These are phyloP conservation scores for Boletus fagicola DNA, from an alignment of 768 basidiomycete species.

Conservation along the genomic window DNA sequence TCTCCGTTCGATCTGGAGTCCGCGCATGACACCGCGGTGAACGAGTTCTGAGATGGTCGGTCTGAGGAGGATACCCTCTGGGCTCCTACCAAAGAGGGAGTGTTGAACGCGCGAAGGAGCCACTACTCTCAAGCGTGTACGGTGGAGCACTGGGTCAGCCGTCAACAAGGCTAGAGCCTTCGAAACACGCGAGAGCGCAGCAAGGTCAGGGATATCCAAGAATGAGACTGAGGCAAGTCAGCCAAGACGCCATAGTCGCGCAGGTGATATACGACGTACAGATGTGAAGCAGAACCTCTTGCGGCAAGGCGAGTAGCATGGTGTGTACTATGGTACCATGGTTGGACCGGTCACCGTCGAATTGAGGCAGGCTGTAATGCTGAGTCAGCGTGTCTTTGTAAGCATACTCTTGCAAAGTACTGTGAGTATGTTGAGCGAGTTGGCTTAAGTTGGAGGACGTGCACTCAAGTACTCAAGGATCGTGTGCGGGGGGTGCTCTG, in stretches of 20 bases:
- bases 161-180: slow-evolving; percentile 50
- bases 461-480: too few species aligned
- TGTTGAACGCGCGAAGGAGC: slow-evolving; percentile 69
- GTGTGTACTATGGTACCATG: background rate
- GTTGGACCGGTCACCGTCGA: background rate
- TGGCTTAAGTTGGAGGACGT: too few species aligned
- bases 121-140: slow-evolving; percentile 55
- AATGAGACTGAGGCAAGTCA: slow-evolving; percentile 51
- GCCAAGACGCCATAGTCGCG: background rate
- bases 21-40: slow-evolving; percentile 68
- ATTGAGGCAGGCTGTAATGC: background rate
- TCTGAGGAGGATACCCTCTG: slow-evolving; percentile 54
- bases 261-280: slow-evolving; percentile 36
- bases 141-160: slow-evolving; percentile 63
- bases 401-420: background rate
- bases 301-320: slow-evolving; percentile 43
- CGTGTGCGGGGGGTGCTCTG: too few species aligned
- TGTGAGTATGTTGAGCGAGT: too few species aligned
- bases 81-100: slow-evolving; percentile 57
- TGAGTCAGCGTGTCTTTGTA: slow-evolving; percentile 18
- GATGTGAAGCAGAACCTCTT: slow-evolving; percentile 59
- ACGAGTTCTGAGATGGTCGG: slow-evolving; percentile 67
- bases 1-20: slow-evolving; percentile 60
- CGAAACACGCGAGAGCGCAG: slow-evolving; percentile 46
- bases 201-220: slow-evolving; percentile 72